phyloP scores from a whole-genome alignment of 805 yeast genomes.

The Wickerhamiella lipophila region DNA sequence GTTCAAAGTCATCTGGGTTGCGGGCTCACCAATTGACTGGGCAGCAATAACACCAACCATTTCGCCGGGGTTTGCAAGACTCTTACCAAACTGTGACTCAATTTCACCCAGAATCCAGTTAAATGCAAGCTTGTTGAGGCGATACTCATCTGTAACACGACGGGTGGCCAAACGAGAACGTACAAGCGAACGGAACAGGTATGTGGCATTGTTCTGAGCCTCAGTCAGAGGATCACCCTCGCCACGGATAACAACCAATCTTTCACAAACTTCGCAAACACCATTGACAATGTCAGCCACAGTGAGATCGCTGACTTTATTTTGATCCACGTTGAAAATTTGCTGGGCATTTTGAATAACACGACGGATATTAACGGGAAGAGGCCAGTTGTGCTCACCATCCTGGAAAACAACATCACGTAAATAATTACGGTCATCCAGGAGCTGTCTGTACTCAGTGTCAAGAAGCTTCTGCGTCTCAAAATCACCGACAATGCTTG shows the following conservation, averaged over 20 bases:
- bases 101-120: constrained; percentile 94
- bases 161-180: constrained; percentile 87
- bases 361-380: constrained; percentile 95
- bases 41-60: constrained; percentile 98
- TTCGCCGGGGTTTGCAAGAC: constrained; percentile 92
- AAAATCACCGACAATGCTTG: constrained; percentile 81
- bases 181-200: constrained; percentile 77
- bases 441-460: constrained; percentile 67
- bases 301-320: constrained; percentile 80
- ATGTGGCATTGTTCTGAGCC: constrained; percentile 86
- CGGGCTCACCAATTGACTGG: constrained; percentile 96
- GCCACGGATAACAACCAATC: constrained; percentile 72
- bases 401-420: constrained; percentile 72
- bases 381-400: constrained; percentile 95
- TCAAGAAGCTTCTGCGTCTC: constrained; percentile 71
- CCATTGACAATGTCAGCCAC: constrained; percentile 65
- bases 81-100: constrained; percentile 82
- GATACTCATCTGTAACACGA: constrained; percentile 83
- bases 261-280: constrained; percentile 55
- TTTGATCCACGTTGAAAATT: constrained; percentile 84
- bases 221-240: constrained; percentile 56
- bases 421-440: constrained; percentile 63
- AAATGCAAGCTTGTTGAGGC: constrained; percentile 71
- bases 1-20: constrained; percentile 94
- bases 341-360: constrained; percentile 94